phyloP scores from a whole-genome alignment of 805 yeast genomes.

The Sugiyamaella lignohabitans region DNA sequence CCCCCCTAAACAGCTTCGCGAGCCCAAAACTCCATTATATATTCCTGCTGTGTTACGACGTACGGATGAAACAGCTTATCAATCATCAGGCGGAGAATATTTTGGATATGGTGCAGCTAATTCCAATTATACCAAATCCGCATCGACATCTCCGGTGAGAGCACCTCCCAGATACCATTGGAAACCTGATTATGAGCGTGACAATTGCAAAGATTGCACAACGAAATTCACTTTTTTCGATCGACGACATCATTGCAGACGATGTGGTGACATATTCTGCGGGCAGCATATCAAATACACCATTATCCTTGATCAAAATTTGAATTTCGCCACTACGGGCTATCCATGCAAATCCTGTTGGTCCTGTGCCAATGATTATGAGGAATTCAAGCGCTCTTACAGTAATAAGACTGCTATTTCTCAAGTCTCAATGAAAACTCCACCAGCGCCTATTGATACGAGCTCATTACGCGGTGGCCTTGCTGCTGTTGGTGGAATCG shows the following conservation, averaged over 20 bases:
- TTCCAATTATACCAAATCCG: background rate
- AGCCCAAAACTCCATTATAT: slow-evolving; percentile 80
- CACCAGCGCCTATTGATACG: background rate
- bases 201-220: slow-evolving; percentile 62
- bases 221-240: slow-evolving; percentile 69
- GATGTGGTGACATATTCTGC: slow-evolving; percentile 78
- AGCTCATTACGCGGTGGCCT: background rate
- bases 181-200: slow-evolving; percentile 59
- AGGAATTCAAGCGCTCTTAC: slow-evolving; percentile 2
- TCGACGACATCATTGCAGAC: slow-evolving; percentile 77
- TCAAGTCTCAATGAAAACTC: background rate
- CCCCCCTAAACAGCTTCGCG: slow-evolving; percentile 49
- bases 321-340: slow-evolving; percentile 57
- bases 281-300: slow-evolving; percentile 55
- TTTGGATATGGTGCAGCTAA: too few species aligned
- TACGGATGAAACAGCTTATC: slow-evolving; percentile 22
- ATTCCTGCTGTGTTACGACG: slow-evolving; percentile 81
- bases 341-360: slow-evolving; percentile 65
- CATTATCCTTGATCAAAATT: slow-evolving; percentile 45
- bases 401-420: background rate
- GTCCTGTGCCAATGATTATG: slow-evolving; percentile 53
- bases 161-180: slow-evolving; percentile 34
- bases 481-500: background rate
- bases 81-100: background rate
- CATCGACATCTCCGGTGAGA: slow-evolving; percentile 16